These are phyloP conservation scores for Nicotiana attenuata DNA, from an alignment of 257 asterid genomes.

Conservation along the genomic window DNA sequence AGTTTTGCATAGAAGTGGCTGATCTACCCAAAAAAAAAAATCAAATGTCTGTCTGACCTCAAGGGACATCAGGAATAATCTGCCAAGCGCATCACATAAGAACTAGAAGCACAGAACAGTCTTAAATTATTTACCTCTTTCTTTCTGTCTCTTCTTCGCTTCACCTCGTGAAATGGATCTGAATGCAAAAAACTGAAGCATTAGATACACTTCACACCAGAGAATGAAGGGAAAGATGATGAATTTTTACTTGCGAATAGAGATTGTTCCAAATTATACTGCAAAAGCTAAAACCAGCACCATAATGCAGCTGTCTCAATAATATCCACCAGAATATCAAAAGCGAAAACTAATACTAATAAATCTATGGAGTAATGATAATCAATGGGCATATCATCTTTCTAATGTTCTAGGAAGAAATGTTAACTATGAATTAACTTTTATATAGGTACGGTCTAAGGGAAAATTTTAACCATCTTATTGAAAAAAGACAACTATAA, in stretches of 20 bases:
- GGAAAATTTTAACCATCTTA: background rate
- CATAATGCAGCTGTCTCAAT: background rate
- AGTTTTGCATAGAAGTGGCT: background rate
- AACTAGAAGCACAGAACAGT: slow-evolving; percentile 6
- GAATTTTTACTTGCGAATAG: background rate
- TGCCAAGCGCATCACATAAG: background rate
- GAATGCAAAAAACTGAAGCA: slow-evolving; percentile 15
- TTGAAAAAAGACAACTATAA: background rate
- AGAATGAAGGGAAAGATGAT: background rate
- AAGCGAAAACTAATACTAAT: background rate
- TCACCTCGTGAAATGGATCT: slow-evolving; percentile 98
- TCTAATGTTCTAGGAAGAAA: background rate
- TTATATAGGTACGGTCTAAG: background rate
- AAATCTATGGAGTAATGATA: background rate
- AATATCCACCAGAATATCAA: background rate
- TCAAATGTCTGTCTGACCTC: background rate
- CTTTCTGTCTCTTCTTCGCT: slow-evolving; percentile 74
- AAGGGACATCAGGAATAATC: background rate
- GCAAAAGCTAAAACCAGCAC: background rate
- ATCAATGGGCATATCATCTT: background rate
- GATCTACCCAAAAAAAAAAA: background rate
- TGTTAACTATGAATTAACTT: background rate
- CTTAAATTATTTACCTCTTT: slow-evolving; percentile 51
- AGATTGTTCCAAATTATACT: background rate
- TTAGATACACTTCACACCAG: background rate